Evolutionary conservation across 2,329 filamentous ascomycete genomes (phyloP).

Genomic region (Dactylellina drechsleri): DNA sequence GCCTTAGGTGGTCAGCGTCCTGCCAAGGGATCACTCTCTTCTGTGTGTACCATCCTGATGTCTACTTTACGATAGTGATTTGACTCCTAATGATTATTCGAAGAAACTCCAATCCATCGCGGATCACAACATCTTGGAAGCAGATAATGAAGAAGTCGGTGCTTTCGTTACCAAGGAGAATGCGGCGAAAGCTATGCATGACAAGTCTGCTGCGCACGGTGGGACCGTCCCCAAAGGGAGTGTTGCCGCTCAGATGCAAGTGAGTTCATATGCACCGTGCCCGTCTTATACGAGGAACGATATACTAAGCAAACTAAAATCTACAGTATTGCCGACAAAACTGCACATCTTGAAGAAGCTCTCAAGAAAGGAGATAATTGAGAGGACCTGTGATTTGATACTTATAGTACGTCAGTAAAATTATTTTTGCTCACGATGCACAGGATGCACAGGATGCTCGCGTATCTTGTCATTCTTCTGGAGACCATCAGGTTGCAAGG

Average conservation of each 20-base stretch:
- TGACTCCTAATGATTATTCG: not conserved
- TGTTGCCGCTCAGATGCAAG: slow-evolving; percentile 30
- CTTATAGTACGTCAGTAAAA: too few species aligned
- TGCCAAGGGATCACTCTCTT: slow-evolving; percentile 29
- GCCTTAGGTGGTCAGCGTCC: slow-evolving; percentile 32
- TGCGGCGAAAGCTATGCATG: slow-evolving; percentile 39
- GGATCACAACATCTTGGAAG: slow-evolving; percentile 29
- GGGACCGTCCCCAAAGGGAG: slow-evolving; percentile 37
- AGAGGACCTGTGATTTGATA: not conserved
- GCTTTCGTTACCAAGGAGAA: slow-evolving; percentile 22
- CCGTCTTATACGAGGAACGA: not conserved
- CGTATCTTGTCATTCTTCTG: too few species aligned
- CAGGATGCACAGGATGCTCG: too few species aligned
- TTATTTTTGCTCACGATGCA: too few species aligned
- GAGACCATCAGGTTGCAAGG: too few species aligned
- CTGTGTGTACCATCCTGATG: slow-evolving; percentile 5
- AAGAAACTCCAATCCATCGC: slow-evolving; percentile 42
- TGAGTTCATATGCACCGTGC: not conserved
- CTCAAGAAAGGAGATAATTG: slow-evolving; percentile 2
- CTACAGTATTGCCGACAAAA: slow-evolving; percentile 37
- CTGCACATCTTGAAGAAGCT: slow-evolving; percentile 10
- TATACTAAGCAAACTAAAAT: not conserved
- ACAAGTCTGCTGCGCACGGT: slow-evolving; percentile 23
- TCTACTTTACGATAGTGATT: not conserved
- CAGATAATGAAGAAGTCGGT: slow-evolving; percentile 15